Evolutionary conservation across 2,329 filamentous ascomycete genomes (phyloP).

Genomic region (Fusarium sp.): DNA sequence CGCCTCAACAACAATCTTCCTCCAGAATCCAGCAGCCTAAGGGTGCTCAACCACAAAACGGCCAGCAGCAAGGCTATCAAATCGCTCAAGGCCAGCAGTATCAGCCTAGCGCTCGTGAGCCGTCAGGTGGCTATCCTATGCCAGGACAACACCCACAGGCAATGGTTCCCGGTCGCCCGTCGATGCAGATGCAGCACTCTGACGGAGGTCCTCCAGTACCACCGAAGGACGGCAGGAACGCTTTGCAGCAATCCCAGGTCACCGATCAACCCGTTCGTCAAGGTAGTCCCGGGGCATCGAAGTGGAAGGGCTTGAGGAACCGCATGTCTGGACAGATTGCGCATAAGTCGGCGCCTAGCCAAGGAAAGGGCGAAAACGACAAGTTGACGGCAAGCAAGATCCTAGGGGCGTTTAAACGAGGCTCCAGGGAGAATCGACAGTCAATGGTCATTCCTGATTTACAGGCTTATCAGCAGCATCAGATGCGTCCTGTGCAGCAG

Average conservation of each 20-base stretch:
- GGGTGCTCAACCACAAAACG: neutral
- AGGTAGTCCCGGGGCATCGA: conserved; percentile 45
- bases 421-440: conserved; percentile 48
- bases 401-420: conserved; percentile 52
- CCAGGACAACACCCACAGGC: conserved; percentile 30
- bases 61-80: conserved; percentile 27
- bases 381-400: conserved; percentile 49
- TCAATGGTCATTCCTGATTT: conserved; percentile 30
- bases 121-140: conserved; percentile 18
- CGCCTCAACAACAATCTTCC: conserved; percentile 26
- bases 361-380: conserved; percentile 39
- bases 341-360: conserved; percentile 34
- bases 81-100: conserved; percentile 33
- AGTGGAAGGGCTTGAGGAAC: conserved; percentile 53
- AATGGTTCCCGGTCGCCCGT: conserved; percentile 25
- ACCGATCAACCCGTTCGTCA: conserved; percentile 32
- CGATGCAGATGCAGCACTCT: conserved; percentile 38
- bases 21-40: conserved; percentile 24
- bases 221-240: conserved; percentile 23
- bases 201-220: conserved; percentile 24
- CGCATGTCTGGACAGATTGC: conserved; percentile 52
- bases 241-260: conserved; percentile 18
- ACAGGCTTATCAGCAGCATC: conserved; percentile 42
- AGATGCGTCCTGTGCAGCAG: conserved; percentile 31
- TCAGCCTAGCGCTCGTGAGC: conserved; percentile 15